These are phyloP conservation scores for Plantago major DNA, from an alignment of 257 asterid genomes.

Conservation along the genomic window DNA sequence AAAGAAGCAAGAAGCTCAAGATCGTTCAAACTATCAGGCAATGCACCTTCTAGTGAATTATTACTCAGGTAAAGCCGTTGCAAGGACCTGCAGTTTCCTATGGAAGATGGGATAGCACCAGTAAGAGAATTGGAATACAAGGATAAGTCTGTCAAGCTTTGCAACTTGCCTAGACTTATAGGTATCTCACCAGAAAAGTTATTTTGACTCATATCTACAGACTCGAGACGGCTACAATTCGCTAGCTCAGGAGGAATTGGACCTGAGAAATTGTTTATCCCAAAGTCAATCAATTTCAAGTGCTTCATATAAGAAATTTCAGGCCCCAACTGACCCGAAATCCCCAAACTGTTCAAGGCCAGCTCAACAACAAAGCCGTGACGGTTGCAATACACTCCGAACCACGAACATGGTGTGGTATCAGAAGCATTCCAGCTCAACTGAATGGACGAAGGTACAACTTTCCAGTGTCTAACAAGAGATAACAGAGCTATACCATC, in stretches of 20 bases:
- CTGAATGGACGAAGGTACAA: slow-evolving; percentile 56
- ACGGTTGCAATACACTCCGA: slow-evolving; percentile 56
- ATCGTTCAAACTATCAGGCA: slow-evolving; percentile 55
- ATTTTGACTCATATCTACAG: slow-evolving; percentile 52
- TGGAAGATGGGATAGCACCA: slow-evolving; percentile 59
- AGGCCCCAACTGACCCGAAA: slow-evolving; percentile 67
- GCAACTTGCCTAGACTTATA: slow-evolving; percentile 44
- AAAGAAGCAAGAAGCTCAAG: slow-evolving; percentile 42
- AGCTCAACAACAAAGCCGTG: slow-evolving; percentile 31
- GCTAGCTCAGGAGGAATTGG: slow-evolving; percentile 45
- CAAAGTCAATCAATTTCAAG: slow-evolving; percentile 39
- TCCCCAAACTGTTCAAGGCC: slow-evolving; percentile 43
- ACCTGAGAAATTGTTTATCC: slow-evolving; percentile 46
- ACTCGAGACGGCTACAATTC: slow-evolving; percentile 41
- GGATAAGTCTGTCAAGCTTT: slow-evolving; percentile 30
- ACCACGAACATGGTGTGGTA: slow-evolving; percentile 80
- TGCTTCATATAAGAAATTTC: slow-evolving; percentile 48
- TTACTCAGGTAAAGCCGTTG: slow-evolving; percentile 38
- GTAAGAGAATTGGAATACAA: slow-evolving; percentile 49
- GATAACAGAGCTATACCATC: slow-evolving; percentile 67
- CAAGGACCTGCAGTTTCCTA: slow-evolving; percentile 60
- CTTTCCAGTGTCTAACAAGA: slow-evolving; percentile 49
- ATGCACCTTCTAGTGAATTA: slow-evolving; percentile 47
- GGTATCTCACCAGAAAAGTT: slow-evolving; percentile 59
- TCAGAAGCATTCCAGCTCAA: slow-evolving; percentile 75